phyloP scores from a whole-genome alignment of 208 protist genomes.

The Tritrichomonas musculus region DNA sequence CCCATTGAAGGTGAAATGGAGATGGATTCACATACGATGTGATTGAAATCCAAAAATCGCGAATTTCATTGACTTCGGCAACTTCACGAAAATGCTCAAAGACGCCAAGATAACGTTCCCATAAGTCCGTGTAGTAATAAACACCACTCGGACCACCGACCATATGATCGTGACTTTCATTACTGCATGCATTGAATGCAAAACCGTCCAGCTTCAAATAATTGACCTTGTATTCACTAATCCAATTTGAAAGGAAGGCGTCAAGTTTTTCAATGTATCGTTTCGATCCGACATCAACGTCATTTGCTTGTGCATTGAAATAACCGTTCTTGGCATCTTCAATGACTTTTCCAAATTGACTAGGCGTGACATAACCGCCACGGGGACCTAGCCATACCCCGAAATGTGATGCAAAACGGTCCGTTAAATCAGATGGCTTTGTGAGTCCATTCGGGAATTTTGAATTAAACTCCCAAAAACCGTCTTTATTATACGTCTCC shows the following conservation, averaged over 20 bases:
- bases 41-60: not conserved
- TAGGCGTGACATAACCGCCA: not conserved
- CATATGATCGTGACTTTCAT: not conserved
- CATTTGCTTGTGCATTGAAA: not conserved
- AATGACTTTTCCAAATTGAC: not conserved
- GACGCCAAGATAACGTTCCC: not conserved
- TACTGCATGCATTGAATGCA: not conserved
- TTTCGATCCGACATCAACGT: not conserved
- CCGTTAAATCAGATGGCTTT: not conserved
- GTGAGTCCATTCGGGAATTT: not conserved
- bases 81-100: not conserved
- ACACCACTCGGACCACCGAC: not conserved
- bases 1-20: slow-evolving; percentile 17
- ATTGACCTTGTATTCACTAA: not conserved
- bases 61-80: not conserved
- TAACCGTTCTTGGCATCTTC: not conserved
- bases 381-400: not conserved
- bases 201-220: slow-evolving; percentile 9
- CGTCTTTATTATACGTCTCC: not conserved
- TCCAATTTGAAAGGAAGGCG: not conserved
- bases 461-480: not conserved
- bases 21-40: slow-evolving; percentile 2
- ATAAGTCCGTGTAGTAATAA: not conserved
- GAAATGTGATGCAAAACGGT: not conserved
- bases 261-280: not conserved